Base-by-base conservation (phyloP, 179 eudicot genomes). In the Heliamphora pulchella region DNA sequence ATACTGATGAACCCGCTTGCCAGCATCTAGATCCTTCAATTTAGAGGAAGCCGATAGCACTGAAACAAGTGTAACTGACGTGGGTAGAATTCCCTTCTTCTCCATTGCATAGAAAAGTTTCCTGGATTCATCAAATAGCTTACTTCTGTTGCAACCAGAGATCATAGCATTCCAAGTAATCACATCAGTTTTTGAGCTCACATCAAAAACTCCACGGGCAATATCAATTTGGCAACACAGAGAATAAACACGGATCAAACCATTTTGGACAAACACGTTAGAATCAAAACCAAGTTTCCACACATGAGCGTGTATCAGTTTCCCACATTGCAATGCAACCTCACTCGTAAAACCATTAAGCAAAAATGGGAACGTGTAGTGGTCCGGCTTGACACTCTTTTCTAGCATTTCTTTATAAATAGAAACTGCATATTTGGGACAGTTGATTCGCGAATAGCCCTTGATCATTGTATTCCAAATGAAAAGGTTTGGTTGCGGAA, bases 111-210 rank as follows among this genome's bases (percentile, higher is more conserved):
- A 0, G 44, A 83, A 86, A 73, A 86, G 81, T 61, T 80, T 53
- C 64, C 74, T 80, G 57, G 88, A 82, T 80, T 84, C 80, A 65
- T 82, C 80, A 75, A 77, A 80, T 46, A 41, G 64, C 68, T 82
- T 82, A 53, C 77, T 80, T 75, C 81, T 80, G 74, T 82, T 82
- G 69, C 82, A 82, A 55, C 82, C 88, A 17, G 85, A 77, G 72
- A 86, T 84, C 83, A 86, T 86, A 5, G 66, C 80, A 58, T 86
- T 84, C 89, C 89, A 84, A 57, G 84, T 47, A 44, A 84, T 72
- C 31, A 80, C 87, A 57, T 84, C 82, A 31, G 7, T 62, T 65
- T 73, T 78, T 8, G 68, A 69, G 71, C 82, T 82, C 57, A 17
- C 31, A 47, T 82, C 84, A 44, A 86, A 86, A 62, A 84, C 77